Percentiles rank a stretch among this genome's conserved stretches.
phyloP scores from a whole-genome alignment of 2,329 filamentous ascomycete genomes.

The Apiospora malaysiana region DNA sequence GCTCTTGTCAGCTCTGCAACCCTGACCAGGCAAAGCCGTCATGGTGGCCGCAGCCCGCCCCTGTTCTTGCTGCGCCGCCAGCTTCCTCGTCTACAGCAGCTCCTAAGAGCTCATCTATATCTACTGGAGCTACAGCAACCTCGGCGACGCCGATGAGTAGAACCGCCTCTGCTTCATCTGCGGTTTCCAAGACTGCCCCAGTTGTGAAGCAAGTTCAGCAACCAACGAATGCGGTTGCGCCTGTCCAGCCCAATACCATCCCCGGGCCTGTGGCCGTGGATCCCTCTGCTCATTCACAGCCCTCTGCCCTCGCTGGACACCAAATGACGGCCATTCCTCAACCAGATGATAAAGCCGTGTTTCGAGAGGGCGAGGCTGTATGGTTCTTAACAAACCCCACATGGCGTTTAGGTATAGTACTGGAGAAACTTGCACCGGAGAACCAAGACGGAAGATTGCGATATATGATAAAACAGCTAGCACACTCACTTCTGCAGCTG shows the following conservation, averaged over 20 bases:
- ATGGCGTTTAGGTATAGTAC: conserved; percentile 56
- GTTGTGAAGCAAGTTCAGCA: neutral
- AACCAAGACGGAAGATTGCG: neutral
- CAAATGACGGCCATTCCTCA: conserved; percentile 20
- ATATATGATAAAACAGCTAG: conserved; percentile 33
- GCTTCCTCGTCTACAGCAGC: neutral
- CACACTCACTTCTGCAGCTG: conserved; percentile 45
- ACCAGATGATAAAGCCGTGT: conserved; percentile 42
- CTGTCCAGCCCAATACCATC: neutral
- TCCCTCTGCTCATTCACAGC: neutral
- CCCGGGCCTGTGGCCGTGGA: neutral
- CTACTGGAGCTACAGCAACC: neutral
- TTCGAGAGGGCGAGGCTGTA: conserved; percentile 55
- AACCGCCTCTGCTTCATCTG: conserved; percentile 22
- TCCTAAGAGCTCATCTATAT: conserved; percentile 2
- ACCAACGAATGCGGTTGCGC: neutral
- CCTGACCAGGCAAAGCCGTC: conserved; percentile 23
- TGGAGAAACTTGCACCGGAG: conserved; percentile 21
- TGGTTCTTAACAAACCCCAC: conserved; percentile 55
- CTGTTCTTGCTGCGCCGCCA: conserved; percentile 6
- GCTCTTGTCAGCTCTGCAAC: conserved; percentile 26
- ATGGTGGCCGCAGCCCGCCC: conserved; percentile 20
- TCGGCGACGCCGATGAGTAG: conserved; percentile 25
- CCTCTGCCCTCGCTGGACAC: neutral
- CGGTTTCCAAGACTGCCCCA: neutral